Evolutionary conservation across 331 rosid genomes (phyloP).

Genomic region (Rhamnella rubrinervis): DNA sequence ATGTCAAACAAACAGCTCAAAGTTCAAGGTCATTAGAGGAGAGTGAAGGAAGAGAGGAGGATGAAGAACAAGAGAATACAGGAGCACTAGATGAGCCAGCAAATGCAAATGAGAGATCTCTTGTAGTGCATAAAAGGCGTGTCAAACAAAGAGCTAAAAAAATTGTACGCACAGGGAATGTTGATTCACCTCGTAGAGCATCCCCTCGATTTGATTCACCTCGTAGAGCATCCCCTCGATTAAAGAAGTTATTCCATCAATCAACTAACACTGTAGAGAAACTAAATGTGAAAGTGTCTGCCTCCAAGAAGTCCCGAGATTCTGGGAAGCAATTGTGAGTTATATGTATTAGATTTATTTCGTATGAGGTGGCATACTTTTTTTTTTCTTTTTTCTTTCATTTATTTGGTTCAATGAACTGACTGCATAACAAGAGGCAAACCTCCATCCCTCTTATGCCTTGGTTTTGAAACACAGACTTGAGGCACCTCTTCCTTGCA

Average conservation of each 20-base stretch:
- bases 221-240: constrained; percentile 2
- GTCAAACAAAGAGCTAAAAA: constrained; percentile 38
- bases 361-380: neutral
- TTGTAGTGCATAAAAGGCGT: neutral
- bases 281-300: constrained; percentile 31
- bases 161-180: constrained; percentile 11
- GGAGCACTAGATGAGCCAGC: constrained; percentile 19
- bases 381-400: neutral
- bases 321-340: constrained; percentile 37
- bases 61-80: constrained; percentile 16
- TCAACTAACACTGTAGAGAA: constrained; percentile 13
- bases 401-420: neutral
- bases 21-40: neutral
- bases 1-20: too few relatives aligned
- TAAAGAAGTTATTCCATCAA: constrained; percentile 1
- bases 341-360: neutral
- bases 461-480: neutral
- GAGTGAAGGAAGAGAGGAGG: constrained; percentile 15
- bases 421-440: neutral
- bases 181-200: constrained; percentile 6
- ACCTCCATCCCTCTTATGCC: neutral
- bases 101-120: constrained; percentile 7
- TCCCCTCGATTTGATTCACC: constrained; percentile 6
- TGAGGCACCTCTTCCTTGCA: too few relatives aligned
- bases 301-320: constrained; percentile 20